Conservation (phyloP, 208 protist genomes). For the Acanthamoeba divionensis region DNA sequence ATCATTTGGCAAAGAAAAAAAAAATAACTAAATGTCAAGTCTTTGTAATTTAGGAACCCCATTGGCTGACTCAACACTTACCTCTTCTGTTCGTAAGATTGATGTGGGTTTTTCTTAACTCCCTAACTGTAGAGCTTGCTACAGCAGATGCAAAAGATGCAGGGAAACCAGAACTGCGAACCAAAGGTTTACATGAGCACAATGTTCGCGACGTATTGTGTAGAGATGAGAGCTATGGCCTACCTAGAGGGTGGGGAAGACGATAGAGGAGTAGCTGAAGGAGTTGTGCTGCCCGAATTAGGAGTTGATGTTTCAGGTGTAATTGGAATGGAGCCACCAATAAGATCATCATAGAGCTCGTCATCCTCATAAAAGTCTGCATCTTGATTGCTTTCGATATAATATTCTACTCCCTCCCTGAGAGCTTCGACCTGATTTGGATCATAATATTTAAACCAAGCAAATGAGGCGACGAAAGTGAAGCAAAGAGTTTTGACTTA, state of each 20-base stretch:
- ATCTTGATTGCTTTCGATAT: conserved; percentile 56
- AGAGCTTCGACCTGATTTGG: not conserved
- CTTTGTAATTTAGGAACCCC: too few relatives aligned
- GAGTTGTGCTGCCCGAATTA: not conserved
- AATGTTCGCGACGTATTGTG: not conserved
- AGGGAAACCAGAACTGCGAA: not conserved
- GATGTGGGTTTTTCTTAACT: not conserved
- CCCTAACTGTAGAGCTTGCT: not conserved
- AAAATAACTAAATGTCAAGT: not conserved
- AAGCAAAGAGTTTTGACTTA: not conserved
- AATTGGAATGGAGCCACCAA: not conserved
- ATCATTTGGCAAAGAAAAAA: not conserved
- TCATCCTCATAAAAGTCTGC: conserved; percentile 51
- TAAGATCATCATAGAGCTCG: conserved; percentile 4
- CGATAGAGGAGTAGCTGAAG: conserved; percentile 1
- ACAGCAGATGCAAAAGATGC: conserved; percentile 12
- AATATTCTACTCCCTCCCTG: conserved; percentile 52
- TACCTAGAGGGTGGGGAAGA: not conserved
- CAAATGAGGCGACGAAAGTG: not conserved
- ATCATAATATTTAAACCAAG: not conserved
- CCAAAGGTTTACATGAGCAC: not conserved
- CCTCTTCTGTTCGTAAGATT: not conserved
- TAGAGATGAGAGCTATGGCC: not conserved
- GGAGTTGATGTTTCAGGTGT: not conserved
- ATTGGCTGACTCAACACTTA: too few relatives aligned